Percentiles rank a stretch among this genome's conserved stretches.
Conservation (phyloP, 1,284 basidiomycete species). For the Ganoderma sp. region DNA sequence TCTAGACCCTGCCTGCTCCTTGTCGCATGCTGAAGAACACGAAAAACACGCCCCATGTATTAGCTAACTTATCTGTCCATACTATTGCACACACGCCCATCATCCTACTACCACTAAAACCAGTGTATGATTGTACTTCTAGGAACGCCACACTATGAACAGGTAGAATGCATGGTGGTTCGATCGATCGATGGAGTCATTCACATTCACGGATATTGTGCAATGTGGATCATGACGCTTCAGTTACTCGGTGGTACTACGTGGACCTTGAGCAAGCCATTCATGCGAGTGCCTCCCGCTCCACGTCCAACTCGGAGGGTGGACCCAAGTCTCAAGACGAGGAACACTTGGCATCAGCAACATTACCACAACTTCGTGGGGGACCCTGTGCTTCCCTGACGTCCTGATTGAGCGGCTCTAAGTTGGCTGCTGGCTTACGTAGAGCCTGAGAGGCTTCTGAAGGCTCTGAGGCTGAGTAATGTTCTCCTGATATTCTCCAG, state of each 20-base stretch:
- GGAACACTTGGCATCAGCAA: no score
- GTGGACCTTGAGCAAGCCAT: neutral
- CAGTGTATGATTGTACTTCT: neutral
- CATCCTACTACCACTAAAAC: neutral
- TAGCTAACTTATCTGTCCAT: neutral
- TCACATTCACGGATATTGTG: neutral
- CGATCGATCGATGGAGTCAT: neutral
- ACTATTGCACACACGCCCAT: neutral
- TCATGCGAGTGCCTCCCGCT: neutral
- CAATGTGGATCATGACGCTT: neutral
- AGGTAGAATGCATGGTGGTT: neutral
- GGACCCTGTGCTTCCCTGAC: no score
- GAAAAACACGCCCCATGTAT: neutral
- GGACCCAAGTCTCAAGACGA: neutral
- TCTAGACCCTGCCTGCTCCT: neutral
- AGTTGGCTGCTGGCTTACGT: no score
- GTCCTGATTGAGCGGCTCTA: no score
- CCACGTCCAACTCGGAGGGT: neutral
- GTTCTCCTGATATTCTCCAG: no score
- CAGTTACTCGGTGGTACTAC: neutral
- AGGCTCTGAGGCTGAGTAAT: no score
- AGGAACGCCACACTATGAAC: conserved; percentile 2
- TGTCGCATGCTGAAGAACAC: neutral
- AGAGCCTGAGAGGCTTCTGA: no score
- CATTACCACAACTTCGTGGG: no score